Conservation (phyloP, 2,329 filamentous ascomycete species). For the Paracorniculantispora psalliotae region DNA sequence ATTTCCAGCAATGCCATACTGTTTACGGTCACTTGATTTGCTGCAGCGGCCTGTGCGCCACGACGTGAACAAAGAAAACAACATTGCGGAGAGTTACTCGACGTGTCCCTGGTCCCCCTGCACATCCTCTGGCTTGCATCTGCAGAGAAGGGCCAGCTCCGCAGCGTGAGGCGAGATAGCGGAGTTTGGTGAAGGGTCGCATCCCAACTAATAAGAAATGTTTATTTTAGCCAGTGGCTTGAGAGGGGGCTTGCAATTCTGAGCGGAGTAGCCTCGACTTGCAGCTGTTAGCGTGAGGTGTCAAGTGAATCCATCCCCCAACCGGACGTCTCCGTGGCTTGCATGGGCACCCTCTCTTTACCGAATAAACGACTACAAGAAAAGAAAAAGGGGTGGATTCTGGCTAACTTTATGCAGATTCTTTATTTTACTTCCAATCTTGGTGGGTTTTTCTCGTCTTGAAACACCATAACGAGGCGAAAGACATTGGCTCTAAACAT, state of each 20-base stretch:
- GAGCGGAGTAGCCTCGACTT: neutral
- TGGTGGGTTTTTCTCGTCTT: neutral
- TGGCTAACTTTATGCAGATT: neutral
- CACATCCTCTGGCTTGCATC: neutral
- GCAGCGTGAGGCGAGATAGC: conserved; percentile 4
- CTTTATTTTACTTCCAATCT: neutral
- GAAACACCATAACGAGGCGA: neutral
- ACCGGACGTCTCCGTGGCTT: neutral
- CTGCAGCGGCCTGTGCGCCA: conserved; percentile 1
- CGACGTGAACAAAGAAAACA: neutral
- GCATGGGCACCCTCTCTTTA: neutral
- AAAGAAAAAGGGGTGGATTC: neutral
- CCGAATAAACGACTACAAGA: neutral
- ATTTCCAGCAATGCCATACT: neutral
- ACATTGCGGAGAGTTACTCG: too few species aligned
- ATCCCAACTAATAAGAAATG: neutral
- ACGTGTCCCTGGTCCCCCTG: neutral
- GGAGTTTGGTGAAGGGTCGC: neutral
- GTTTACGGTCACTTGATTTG: conserved; percentile 7
- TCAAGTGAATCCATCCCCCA: neutral
- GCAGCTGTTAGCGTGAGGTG: neutral
- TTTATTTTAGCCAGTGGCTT: neutral
- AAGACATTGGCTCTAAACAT: neutral
- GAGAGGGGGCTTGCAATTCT: neutral
- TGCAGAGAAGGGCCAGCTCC: neutral